A percentile compares a stretch with the other conserved stretches of the same genome.
phyloP scores from a whole-genome alignment of 805 yeast species.

The Saccharomyces kudriavzevii region DNA sequence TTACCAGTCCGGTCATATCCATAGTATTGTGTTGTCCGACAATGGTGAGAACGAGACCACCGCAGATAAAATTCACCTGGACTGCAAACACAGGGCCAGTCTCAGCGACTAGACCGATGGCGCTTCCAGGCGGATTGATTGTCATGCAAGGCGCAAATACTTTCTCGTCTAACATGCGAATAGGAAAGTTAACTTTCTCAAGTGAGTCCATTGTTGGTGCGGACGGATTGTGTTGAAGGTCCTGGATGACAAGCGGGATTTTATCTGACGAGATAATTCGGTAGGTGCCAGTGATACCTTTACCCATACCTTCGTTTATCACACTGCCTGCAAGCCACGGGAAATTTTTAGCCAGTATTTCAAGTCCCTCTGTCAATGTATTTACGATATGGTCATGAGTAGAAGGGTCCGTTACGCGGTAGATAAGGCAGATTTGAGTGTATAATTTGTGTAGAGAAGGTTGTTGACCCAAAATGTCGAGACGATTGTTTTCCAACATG shows the following conservation, averaged over 20 bases:
- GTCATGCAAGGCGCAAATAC: neutral
- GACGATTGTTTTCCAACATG: neutral
- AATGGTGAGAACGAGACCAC: neutral
- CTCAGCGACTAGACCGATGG: neutral
- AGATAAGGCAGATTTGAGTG: neutral
- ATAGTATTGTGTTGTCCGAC: neutral
- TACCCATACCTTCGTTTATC: neutral
- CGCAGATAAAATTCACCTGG: neutral
- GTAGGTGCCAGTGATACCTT: neutral
- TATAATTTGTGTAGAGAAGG: neutral
- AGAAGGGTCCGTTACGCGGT: neutral
- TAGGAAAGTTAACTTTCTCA: neutral
- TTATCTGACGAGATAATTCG: neutral
- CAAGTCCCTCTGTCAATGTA: neutral
- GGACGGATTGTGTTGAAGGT: neutral
- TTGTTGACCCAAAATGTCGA: neutral
- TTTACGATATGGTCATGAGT: neutral
- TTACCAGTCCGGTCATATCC: neutral
- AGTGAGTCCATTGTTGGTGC: neutral
- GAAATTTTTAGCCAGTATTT: neutral
- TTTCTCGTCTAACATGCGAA: neutral
- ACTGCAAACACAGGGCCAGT: neutral
- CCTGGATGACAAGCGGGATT: neutral
- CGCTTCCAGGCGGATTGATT: neutral
- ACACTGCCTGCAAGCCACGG: neutral